Evolutionary conservation across 495 filamentous ascomycete species (phyloP), one percentile per base, ranked within the genome.

Genomic region (Hypoxylon fragiforme): DNA sequence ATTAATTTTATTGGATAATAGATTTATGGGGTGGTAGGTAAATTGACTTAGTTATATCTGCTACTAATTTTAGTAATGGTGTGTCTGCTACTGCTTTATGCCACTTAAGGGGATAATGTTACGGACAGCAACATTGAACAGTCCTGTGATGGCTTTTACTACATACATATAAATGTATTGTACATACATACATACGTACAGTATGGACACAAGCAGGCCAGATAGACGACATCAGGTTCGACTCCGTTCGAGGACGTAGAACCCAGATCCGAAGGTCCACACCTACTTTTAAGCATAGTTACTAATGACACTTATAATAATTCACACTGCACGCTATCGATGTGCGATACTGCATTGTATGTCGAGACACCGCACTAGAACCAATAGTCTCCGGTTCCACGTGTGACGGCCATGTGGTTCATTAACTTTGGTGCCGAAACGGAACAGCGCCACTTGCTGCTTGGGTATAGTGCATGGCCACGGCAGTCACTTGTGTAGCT

Each of bases 321-420:
- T 51, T 52, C 46, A 53, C 42, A 44, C 21, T 51, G 26, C 39
- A 13, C 44, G 49, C 26, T 62, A 57, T 53, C 52, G 52, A 62
- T 45, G 51, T 50, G 52, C 51, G 51, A 61, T 61, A 39, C 50
- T 60, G 50, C 50, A 44, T 49, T 54, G 36, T 46, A 55, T 26
- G 44, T 50, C 19, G 14, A 57, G 32, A 45, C 32, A 32, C 35
- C 19, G 42, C 21, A 47, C 43, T 48, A 49, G 43, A 35, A 40
- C 58, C 58, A 62, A 62, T 62, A 49, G 39, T 30, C 52, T 49
- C 47, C 31, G 30, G 52, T 62, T 62, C 58, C 58, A 62, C 52
- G 58, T 62, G 58, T 47, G 44, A 42, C 19, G 47, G 58, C 58
- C 58, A 62, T 62, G 58, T 62, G 58, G 58, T 62, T 62, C 58